Conservation (phyloP, 257 asterid species). For the Fraxinus pennsylvanica region DNA sequence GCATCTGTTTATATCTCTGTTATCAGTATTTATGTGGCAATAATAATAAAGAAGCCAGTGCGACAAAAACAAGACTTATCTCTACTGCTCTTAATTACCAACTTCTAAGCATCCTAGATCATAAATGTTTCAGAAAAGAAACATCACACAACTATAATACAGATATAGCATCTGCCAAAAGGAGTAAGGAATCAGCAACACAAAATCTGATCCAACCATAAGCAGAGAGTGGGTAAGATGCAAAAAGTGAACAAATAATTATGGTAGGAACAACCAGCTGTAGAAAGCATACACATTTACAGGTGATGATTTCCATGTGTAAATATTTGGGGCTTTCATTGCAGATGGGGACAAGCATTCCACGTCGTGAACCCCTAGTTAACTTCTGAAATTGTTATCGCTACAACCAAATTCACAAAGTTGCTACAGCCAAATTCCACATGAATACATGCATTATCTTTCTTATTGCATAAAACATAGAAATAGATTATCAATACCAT, state of each 20-base stretch:
- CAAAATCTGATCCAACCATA: background rate
- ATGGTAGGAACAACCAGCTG: background rate
- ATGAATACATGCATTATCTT: background rate
- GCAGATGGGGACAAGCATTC: constrained; percentile 7
- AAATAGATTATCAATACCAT: too few species aligned
- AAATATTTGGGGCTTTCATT: background rate
- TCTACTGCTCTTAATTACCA: background rate
- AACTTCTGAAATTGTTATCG: background rate
- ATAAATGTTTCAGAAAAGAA: background rate
- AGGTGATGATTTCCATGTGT: background rate
- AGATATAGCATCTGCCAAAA: background rate
- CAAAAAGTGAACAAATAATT: background rate
- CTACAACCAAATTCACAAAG: background rate
- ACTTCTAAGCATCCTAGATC: background rate
- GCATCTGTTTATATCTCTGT: background rate
- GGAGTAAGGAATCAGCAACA: background rate
- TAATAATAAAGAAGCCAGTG: background rate
- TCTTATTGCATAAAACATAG: too few species aligned
- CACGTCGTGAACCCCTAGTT: constrained; percentile 22
- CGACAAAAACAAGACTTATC: background rate
- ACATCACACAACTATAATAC: background rate
- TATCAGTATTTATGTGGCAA: background rate
- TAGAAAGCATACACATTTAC: background rate
- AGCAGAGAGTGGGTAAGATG: background rate
- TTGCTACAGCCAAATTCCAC: background rate